Percentiles rank a stretch among this genome's conserved stretches.
Evolutionary conservation across 257 asterid genomes (phyloP).

Genomic region (Solanum tarapatanum): DNA sequence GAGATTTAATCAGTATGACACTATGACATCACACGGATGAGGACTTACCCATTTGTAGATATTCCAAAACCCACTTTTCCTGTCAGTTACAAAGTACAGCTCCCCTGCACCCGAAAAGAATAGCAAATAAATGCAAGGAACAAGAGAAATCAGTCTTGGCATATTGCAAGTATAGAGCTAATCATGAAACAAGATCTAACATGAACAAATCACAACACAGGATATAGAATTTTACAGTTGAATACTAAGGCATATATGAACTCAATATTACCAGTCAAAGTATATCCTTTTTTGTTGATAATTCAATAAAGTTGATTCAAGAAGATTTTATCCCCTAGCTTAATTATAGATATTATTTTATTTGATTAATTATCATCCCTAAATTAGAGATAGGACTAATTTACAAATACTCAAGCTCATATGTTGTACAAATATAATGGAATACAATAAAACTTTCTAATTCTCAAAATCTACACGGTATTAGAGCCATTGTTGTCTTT

Average conservation of each 20-base stretch:
- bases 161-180: neutral
- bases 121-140: neutral
- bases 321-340: neutral
- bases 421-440: neutral
- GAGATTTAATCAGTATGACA: neutral
- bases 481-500: neutral
- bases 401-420: neutral
- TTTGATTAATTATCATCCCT: neutral
- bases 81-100: slow-evolving; percentile 79
- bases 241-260: neutral
- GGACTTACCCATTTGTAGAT: slow-evolving; percentile 79
- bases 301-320: neutral
- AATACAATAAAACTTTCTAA: neutral
- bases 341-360: neutral
- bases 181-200: neutral
- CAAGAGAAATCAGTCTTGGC: neutral
- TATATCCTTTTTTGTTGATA: neutral
- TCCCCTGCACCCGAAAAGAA: slow-evolving; percentile 49
- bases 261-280: neutral
- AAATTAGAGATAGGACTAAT: neutral
- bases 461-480: neutral
- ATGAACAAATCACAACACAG: neutral
- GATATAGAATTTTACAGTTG: neutral
- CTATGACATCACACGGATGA: neutral
- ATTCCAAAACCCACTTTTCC: slow-evolving; percentile 91